phyloP scores from a whole-genome alignment of 2,329 filamentous ascomycete genomes.

The Apiospora sp. region DNA sequence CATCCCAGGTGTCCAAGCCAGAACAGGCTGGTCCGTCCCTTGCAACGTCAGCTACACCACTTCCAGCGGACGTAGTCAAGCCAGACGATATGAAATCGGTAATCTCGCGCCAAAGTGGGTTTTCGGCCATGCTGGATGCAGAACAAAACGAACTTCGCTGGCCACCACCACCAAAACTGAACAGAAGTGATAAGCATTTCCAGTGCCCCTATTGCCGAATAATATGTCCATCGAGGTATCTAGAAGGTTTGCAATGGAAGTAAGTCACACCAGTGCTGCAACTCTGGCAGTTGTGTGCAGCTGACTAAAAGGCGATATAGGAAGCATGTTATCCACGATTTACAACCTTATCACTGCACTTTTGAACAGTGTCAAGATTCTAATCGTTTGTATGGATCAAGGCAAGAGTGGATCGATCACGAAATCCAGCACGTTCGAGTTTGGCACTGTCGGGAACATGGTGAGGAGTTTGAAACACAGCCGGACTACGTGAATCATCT shows the following conservation, averaged over 20 bases:
- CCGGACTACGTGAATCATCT: too few relatives aligned
- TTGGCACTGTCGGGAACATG: slow-evolving; percentile 30
- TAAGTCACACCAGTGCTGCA: too few relatives aligned
- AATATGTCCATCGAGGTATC: too few relatives aligned
- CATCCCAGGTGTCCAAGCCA: too few relatives aligned
- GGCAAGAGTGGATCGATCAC: slow-evolving; percentile 33
- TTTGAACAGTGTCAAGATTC: slow-evolving; percentile 31
- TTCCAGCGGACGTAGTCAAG: not conserved
- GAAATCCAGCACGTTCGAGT: slow-evolving; percentile 31
- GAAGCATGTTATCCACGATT: slow-evolving; percentile 32
- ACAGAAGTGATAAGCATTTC: too few relatives aligned
- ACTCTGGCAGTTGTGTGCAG: too few relatives aligned
- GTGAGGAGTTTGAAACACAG: slow-evolving; percentile 31
- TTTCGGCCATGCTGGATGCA: not conserved
- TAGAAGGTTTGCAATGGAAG: too few relatives aligned
- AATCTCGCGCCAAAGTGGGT: not conserved
- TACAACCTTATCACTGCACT: slow-evolving; percentile 34
- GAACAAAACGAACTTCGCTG: not conserved
- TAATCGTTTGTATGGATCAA: slow-evolving; percentile 29
- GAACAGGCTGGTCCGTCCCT: too few relatives aligned
- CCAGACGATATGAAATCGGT: not conserved
- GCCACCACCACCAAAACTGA: too few relatives aligned
- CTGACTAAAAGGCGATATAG: too few relatives aligned
- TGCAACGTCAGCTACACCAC: not conserved
- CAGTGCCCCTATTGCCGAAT: too few relatives aligned